Evolutionary conservation across 371 early-diverging fungal genomes (phyloP), one percentile per base, ranked within the genome.

Genomic region (Syncephalastrum sp.): DNA sequence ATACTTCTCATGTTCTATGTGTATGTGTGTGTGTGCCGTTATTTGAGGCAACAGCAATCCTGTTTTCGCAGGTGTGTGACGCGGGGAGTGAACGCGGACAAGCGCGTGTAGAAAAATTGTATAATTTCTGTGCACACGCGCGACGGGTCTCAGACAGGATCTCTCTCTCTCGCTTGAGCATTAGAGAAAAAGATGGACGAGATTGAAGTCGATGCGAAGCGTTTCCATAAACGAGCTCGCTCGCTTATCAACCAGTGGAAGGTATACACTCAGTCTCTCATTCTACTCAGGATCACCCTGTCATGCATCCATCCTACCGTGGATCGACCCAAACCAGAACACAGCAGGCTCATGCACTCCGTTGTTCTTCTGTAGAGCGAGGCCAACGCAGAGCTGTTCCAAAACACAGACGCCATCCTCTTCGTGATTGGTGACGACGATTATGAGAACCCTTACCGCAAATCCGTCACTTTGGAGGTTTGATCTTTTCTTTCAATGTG

Each of bases 391-490:
- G 77, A 82, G 17, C 65, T 73, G 21, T 85, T 82, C 58, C 79
- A 83, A 54, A 76, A 80, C 54, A 77, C 76, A 24, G 83, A 83
- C 59, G 77, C 83, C n/a, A 66, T 89, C 64, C 77, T 88, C 27
- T 49, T 85, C 50, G 61, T 86, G 24, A 72, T 86, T 55, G 87
- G 88, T 33, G 83, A 83, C 58, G 66, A 78, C 3, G 82, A 84
- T 29, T 86, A 87, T 49, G 87, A 84, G 53, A 84, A 81, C 47
- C 81, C 84, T 14, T 90, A 90, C 50, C 77, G 79, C 56, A 87
- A 88, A 69, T 82, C 88, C 16, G 79, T 85, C 17, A 84, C 86
- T 21, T 48, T 83, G 24, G 80, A 83, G 74, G 86, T 83, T 43
- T 38, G 33, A 38, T 51, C 51, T 24, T 24, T n/a, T 46, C 41